These are phyloP conservation scores for Calonectria montana DNA, from an alignment of 2,329 filamentous ascomycete genomes.

Conservation along the genomic window DNA sequence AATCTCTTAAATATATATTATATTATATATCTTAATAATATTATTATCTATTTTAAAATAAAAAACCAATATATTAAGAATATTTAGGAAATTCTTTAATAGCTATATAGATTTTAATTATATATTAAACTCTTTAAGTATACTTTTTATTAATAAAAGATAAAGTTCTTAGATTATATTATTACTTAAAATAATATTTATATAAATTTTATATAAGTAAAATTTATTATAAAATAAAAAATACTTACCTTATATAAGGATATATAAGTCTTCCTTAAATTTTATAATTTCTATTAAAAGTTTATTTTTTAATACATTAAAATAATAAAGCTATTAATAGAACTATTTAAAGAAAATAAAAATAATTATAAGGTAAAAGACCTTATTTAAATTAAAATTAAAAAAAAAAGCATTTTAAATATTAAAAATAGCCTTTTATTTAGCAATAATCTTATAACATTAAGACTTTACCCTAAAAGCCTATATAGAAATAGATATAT, in stretches of 20 bases:
- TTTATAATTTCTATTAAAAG: conserved; percentile 16
- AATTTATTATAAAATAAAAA: conserved; percentile 12
- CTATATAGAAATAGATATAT: background rate
- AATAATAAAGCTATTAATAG: conserved; percentile 13
- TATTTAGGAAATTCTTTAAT: conserved; percentile 20
- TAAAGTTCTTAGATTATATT: background rate
- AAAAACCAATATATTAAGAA: conserved; percentile 22
- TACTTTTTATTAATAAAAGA: conserved; percentile 5
- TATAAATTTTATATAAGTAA: conserved; percentile 7
- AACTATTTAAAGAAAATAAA: conserved; percentile 1
- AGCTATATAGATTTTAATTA: conserved; percentile 12
- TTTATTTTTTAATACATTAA: conserved; percentile 4
- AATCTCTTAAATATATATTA: conserved; percentile 27
- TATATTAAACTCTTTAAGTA: conserved; percentile 26
- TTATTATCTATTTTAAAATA: conserved; percentile 25
- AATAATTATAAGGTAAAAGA: background rate
- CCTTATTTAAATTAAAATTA: background rate
- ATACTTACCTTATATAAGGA: conserved; percentile 2
- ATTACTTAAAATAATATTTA: conserved; percentile 5
- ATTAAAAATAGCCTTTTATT: conserved; percentile 3
- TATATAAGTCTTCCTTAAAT: conserved; percentile 10
- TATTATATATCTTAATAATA: conserved; percentile 32
- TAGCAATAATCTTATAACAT: conserved; percentile 8
- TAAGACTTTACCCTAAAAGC: background rate
- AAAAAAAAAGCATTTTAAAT: background rate